Evolutionary conservation across 2,329 filamentous ascomycete genomes (phyloP), one percentile per base, ranked within the genome.

Genomic region (Paraphoma chrysanthemicola): DNA sequence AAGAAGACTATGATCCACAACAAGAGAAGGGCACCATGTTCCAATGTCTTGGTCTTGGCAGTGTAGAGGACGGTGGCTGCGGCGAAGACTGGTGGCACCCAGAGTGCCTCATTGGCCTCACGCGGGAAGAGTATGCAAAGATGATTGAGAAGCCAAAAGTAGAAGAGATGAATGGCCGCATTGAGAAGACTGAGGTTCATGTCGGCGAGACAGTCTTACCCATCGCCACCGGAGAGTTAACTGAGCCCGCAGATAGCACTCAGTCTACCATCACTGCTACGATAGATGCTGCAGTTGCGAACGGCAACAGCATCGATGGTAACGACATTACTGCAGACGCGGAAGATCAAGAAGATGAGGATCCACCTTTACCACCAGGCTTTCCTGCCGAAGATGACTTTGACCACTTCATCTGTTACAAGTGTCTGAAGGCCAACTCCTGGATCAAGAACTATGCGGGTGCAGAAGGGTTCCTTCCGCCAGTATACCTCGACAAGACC

Each of bases 81-180:
- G 94, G 94, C 11, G 94, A 98, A 79, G 94, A 98, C 72, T 98
- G 94, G 94, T 98, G 92, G 84, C 94, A 98, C 79, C 92, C 94
- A 0, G 93, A 95, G 60, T 98, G 94, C 72, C 80, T 98, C 7
- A 87, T 97, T 47, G 93, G 93, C 6, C 79, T 96, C 65, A 88
- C 89, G 0, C 86, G 92, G 10, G 85, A 87, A 56, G 93, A 90
- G 87, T 87, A 83, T 62, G 87, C 89, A 70, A 83, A 75, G 44
- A 67, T 61, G 56, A 54, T 68, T 18, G 63, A 77, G 51, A 72
- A 71, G 44, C 57, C 57, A 4, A 63, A 65, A 28, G 36, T 10
- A n/a, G 59, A 61, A 39, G 60, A 53, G 43, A 56, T 54, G 29
- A 49, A 61, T 2, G 51, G 44, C 9, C 33, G 39, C 12, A 8